These are phyloP conservation scores for Lentinula edodes DNA, from an alignment of 768 basidiomycete species.

Conservation along the genomic window DNA sequence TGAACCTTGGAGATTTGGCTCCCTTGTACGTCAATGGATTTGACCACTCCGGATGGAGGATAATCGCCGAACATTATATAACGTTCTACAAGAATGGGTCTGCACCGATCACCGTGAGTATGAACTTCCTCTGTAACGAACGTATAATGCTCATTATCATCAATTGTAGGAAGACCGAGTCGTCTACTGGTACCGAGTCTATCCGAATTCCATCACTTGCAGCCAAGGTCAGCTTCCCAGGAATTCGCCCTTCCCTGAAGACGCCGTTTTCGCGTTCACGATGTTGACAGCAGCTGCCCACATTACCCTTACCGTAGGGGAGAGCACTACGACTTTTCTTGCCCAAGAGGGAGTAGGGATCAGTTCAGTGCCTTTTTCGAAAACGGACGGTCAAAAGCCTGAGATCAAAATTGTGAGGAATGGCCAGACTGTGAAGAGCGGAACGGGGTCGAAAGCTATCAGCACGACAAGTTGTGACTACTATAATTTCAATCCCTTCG, in stretches of 20 bases:
- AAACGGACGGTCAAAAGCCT: conserved; percentile 19
- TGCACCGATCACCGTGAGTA: conserved; percentile 24
- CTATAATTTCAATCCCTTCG: neutral
- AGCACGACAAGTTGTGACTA: neutral
- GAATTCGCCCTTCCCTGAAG: conserved; percentile 23
- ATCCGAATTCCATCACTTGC: conserved; percentile 17
- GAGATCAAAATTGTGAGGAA: conserved; percentile 20
- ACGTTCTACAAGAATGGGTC: conserved; percentile 17
- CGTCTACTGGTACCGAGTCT: conserved; percentile 20
- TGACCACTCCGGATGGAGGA: conserved; percentile 17
- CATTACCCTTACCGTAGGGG: conserved; percentile 25
- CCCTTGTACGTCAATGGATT: conserved; percentile 20
- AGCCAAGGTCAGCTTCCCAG: conserved; percentile 20
- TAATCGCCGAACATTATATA: conserved; percentile 20
- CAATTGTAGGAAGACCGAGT: conserved; percentile 17
- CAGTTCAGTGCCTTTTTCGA: conserved; percentile 18
- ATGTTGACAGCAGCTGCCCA: conserved; percentile 25
- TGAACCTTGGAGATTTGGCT: conserved; percentile 17
- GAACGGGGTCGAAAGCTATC: neutral
- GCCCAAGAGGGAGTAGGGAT: conserved; percentile 14
- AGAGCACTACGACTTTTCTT: conserved; percentile 13
- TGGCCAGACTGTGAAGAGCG: conserved; percentile 7
- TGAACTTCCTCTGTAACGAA: conserved; percentile 9
- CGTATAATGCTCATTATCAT: conserved; percentile 15
- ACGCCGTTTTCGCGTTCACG: conserved; percentile 33